These are phyloP conservation scores for Strobilomyces confusus DNA, from an alignment of 768 basidiomycete genomes.

Conservation along the genomic window DNA sequence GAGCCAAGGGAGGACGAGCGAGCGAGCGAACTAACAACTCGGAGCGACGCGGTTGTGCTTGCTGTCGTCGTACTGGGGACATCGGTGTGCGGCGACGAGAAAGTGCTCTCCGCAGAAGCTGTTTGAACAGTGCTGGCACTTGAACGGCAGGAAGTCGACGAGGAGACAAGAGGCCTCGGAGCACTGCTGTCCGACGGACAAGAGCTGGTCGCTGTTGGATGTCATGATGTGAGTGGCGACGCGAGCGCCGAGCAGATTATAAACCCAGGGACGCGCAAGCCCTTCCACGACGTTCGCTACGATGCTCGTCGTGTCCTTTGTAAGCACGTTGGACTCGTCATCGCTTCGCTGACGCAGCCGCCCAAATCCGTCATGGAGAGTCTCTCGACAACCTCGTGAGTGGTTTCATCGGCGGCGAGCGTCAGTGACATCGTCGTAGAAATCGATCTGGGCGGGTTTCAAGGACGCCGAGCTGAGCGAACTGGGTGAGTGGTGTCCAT, in stretches of 20 bases:
- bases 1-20: not conserved
- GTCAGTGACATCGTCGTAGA: constrained; percentile 26
- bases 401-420: too few relatives aligned
- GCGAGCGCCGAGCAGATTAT: constrained; percentile 12
- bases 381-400: constrained; percentile 72
- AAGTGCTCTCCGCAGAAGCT: constrained; percentile 80
- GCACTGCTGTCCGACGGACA: constrained; percentile 70
- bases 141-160: constrained; percentile 84
- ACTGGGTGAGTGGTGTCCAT: constrained; percentile 49
- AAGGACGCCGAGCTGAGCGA: constrained; percentile 69
- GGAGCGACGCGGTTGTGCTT: constrained; percentile 76
- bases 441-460: constrained; percentile 69
- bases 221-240: constrained; percentile 1
- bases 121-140: constrained; percentile 72
- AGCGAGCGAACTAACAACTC: constrained; percentile 47
- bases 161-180: constrained; percentile 60
- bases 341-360: not conserved
- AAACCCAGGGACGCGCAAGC: constrained; percentile 26
- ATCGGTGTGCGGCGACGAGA: constrained; percentile 61
- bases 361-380: constrained; percentile 71
- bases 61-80: constrained; percentile 65
- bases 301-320: constrained; percentile 26
- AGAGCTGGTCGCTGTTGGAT: constrained; percentile 39
- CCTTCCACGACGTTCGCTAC: not conserved
- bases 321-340: constrained; percentile 11